These are phyloP conservation scores for Pythium periplocum DNA, from an alignment of 352 stramenopile genomes.

Conservation along the genomic window DNA sequence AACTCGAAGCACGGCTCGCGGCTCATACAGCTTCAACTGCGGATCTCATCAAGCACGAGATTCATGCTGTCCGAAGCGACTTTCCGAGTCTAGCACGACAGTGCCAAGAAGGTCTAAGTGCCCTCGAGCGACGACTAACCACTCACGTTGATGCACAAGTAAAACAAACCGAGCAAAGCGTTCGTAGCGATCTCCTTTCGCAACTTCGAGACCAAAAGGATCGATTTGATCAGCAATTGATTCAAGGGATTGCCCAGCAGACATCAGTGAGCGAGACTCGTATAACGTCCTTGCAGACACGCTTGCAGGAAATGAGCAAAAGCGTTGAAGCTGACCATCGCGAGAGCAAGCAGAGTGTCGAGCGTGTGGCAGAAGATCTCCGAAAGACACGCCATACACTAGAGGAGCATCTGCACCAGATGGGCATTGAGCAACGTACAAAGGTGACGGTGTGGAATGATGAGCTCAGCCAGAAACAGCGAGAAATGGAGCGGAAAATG, in stretches of 20 bases:
- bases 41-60: too few species aligned
- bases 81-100: too few species aligned
- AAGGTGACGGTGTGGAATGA: slow-evolving; percentile 23
- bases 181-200: slow-evolving; percentile 8
- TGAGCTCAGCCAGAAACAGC: slow-evolving; percentile 27
- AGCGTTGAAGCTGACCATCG: slow-evolving; percentile 31
- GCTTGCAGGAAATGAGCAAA: slow-evolving; percentile 15
- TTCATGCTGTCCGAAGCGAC: too few species aligned
- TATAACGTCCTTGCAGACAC: slow-evolving; percentile 6
- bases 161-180: slow-evolving; percentile 9
- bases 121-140: background rate
- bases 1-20: too few species aligned
- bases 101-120: too few species aligned
- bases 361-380: slow-evolving; percentile 33
- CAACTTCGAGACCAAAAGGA: slow-evolving; percentile 13
- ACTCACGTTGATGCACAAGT: background rate
- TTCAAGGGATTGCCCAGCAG: background rate
- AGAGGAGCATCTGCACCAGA: slow-evolving; percentile 42
- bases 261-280: slow-evolving; percentile 4
- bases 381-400: slow-evolving; percentile 37
- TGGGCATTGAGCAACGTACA: slow-evolving; percentile 31
- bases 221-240: background rate
- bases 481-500: slow-evolving; percentile 15
- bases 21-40: too few species aligned
- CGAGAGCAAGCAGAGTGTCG: slow-evolving; percentile 34